Evolutionary conservation across 2,329 filamentous ascomycete genomes (phyloP).

Genomic region (Nothomitra cinnamomea): DNA sequence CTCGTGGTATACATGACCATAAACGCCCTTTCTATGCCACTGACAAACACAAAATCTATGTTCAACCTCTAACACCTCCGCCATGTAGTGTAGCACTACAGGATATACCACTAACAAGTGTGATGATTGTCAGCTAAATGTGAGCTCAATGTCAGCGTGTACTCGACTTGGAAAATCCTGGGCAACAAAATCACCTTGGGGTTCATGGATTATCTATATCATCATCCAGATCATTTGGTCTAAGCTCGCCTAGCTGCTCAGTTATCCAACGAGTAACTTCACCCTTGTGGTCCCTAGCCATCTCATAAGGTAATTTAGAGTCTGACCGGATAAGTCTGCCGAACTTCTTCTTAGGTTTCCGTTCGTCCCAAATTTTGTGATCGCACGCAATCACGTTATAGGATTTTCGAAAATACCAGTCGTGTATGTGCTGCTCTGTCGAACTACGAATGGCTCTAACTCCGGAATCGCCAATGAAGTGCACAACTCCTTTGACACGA

Average conservation of each 20-base stretch:
- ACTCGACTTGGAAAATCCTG: too few species aligned
- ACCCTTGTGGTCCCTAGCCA: constrained; percentile 3
- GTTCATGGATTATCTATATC: background rate
- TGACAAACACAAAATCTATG: too few species aligned
- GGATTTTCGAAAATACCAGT: background rate
- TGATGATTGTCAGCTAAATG: too few species aligned
- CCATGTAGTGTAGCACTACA: too few species aligned
- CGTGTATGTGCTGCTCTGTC: background rate
- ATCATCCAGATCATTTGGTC: background rate
- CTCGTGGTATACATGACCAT: too few species aligned
- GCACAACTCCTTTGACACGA: constrained; percentile 3
- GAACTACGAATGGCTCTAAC: background rate
- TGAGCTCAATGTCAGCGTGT: too few species aligned
- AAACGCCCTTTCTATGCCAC: too few species aligned
- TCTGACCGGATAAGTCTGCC: constrained; percentile 4
- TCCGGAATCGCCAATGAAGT: constrained; percentile 4
- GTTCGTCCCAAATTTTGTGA: constrained; percentile 1
- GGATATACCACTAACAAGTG: too few species aligned
- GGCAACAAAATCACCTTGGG: background rate
- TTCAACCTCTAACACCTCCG: too few species aligned
- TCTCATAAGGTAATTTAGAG: background rate
- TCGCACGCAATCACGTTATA: background rate
- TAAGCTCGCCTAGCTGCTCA: background rate
- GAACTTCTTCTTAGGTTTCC: constrained; percentile 2
- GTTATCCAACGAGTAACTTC: constrained; percentile 3